Percentiles rank a stretch among this genome's conserved stretches.
These are phyloP conservation scores for Shiraia sp. DNA, from an alignment of 2,329 filamentous ascomycete species.

Conservation along the genomic window DNA sequence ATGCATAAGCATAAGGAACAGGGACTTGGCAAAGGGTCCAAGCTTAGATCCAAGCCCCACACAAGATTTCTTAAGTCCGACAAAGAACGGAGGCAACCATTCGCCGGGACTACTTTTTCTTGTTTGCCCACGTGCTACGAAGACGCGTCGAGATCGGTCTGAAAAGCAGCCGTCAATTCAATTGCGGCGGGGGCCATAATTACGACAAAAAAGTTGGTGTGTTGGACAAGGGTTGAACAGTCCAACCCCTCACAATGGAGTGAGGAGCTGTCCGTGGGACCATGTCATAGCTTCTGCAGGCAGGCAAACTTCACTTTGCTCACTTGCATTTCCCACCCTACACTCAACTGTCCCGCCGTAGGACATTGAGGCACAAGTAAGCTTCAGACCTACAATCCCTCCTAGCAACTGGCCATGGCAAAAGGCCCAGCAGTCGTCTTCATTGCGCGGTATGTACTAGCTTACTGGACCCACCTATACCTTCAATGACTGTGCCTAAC, in stretches of 20 bases:
- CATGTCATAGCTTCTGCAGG: conserved; percentile 26
- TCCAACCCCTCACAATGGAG: conserved; percentile 6
- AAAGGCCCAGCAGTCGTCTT: conserved; percentile 55
- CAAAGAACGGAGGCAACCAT: conserved; percentile 3
- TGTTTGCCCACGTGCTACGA: conserved; percentile 16
- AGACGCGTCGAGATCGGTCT: conserved; percentile 5
- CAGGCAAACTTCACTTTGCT: conserved; percentile 17
- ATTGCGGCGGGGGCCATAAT: background rate
- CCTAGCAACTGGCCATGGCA: conserved; percentile 39
- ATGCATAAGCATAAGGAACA: too few species aligned
- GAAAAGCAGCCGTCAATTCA: background rate
- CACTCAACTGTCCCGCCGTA: conserved; percentile 6
- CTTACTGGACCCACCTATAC: conserved; percentile 2
- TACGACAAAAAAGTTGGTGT: too few species aligned
- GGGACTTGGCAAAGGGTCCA: too few species aligned
- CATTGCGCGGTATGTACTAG: conserved; percentile 50
- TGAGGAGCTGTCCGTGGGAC: conserved; percentile 7
- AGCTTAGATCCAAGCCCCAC: conserved; percentile 6
- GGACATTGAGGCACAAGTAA: conserved; percentile 12
- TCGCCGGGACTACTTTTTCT: conserved; percentile 1
- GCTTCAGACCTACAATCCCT: conserved; percentile 8
- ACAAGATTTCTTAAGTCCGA: background rate
- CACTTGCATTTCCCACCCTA: conserved; percentile 8
- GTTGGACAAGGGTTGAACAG: background rate
- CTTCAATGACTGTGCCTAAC: conserved; percentile 15